A percentile compares a stretch with the other conserved stretches of the same genome.
These are phyloP conservation scores for Ceratocystiopsis minuta DNA, from an alignment of 2,329 filamentous ascomycete genomes.

Conservation along the genomic window DNA sequence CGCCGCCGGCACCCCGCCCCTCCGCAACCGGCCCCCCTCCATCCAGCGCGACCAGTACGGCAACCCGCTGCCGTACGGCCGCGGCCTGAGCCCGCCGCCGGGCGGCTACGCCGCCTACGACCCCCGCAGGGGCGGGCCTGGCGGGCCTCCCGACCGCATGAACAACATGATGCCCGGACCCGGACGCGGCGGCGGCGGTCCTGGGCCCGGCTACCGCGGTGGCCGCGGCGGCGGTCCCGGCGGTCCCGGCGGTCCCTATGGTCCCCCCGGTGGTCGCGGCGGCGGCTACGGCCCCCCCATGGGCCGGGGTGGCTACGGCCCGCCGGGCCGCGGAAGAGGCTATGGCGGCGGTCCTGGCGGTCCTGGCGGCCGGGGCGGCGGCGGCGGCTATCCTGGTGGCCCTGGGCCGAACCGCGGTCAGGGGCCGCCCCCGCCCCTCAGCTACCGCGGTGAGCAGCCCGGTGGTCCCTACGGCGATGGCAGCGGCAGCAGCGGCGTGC, in stretches of 20 bases:
- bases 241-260: constrained; percentile 19
- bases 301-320: constrained; percentile 22
- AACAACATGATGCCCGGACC: constrained; percentile 19
- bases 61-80: constrained; percentile 36
- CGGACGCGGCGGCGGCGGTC: constrained; percentile 31
- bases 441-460: constrained; percentile 23
- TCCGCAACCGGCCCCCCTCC: constrained; percentile 15
- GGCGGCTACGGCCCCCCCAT: constrained; percentile 29
- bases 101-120: constrained; percentile 22
- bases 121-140: constrained; percentile 6
- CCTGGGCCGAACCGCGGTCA: constrained; percentile 1
- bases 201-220: constrained; percentile 25
- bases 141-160: constrained; percentile 28
- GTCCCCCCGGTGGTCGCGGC: constrained; percentile 21
- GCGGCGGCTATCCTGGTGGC: neutral
- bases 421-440: constrained; percentile 24
- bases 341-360: constrained; percentile 19
- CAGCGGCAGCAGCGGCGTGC: constrained; percentile 20
- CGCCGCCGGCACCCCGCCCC: constrained; percentile 12
- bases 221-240: constrained; percentile 27
- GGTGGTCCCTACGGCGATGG: constrained; percentile 11
- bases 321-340: constrained; percentile 18
- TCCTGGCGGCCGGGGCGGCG: neutral
- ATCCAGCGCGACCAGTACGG: constrained; percentile 43
- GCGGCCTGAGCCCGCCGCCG: constrained; percentile 25